Base-by-base conservation (phyloP, 805 yeast species). In the Saccharomycopsis sp. region DNA sequence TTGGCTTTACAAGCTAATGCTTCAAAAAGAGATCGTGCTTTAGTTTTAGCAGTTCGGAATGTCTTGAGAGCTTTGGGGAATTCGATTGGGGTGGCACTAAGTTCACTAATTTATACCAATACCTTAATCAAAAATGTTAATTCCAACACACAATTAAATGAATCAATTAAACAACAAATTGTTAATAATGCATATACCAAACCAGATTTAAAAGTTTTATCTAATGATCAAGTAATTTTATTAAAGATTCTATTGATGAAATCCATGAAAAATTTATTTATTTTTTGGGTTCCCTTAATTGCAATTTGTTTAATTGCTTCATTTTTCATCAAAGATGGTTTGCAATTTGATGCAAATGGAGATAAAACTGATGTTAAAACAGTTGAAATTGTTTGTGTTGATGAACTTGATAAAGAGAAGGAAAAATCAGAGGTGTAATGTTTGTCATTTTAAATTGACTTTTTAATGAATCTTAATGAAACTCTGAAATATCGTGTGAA, bases 11-110 rank as follows among this genome's bases (percentile, higher is more conserved):
- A 66, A 51, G 75, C 79, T 1, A 72, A 70, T 44, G 62, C 74
- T 6, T 57, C 51, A 29, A 63, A 66, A 37, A 59, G 66, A 3
- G 80, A 76, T 46, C 54, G 83, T 34, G 76, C 81, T 0, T 75
- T 75, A 10, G 72, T 72, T 12, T 73, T 74, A 8, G 64, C 77
- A 2, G 62, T 76, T 1, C 61, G 82, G 52, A 74, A 74, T 49
- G 72, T 73, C 19, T 49, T 71, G 35, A 58, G 82, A 40, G 69
- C 76, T 2, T 66, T 76, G 42, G 83, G 82, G 13, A 79, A 79
- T n/a, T 67, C 80, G 1, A 57, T 73, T 21, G 81, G 82, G 0
- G 58, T 74, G 28, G 78, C 80, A 1, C 55, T 70, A 8, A 42
- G 51, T 14, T 41, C 70, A 1, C 55, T 63, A 13, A 61, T 62